phyloP scores from a whole-genome alignment of 2,329 filamentous ascomycete species.

The Tolypocladium sp. region DNA sequence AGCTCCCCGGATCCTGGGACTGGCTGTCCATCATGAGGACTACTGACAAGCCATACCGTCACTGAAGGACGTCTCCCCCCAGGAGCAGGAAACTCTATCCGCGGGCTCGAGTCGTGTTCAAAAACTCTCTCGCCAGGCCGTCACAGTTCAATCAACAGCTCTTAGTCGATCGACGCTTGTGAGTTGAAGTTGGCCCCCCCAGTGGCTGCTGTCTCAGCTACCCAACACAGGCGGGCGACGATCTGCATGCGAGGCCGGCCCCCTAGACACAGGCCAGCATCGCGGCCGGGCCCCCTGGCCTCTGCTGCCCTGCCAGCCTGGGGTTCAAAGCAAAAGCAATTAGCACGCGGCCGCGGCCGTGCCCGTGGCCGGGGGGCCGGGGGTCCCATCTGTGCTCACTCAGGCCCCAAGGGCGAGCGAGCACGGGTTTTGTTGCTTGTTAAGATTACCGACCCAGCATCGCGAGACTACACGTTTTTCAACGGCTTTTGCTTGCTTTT shows the following conservation, averaged over 20 bases:
- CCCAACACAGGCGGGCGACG: not conserved
- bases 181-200: not conserved
- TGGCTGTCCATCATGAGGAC: not conserved
- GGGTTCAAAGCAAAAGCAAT: not conserved
- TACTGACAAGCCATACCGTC: not conserved
- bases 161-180: not conserved
- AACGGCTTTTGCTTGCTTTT: not conserved
- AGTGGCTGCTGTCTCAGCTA: not conserved
- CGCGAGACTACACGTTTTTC: not conserved
- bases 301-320: not conserved
- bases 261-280: not conserved
- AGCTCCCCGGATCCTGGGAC: not conserved
- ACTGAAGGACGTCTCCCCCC: not conserved
- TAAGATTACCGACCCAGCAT: not conserved
- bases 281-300: not conserved
- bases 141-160: not conserved
- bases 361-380: not conserved
- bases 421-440: not conserved
- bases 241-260: not conserved
- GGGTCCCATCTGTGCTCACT: not conserved
- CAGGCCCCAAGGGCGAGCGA: not conserved
- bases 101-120: not conserved
- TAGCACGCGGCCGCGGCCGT: not conserved
- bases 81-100: not conserved
- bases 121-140: not conserved